These are phyloP conservation scores for Suillus variegatus DNA, from an alignment of 768 basidiomycete species.

Conservation along the genomic window DNA sequence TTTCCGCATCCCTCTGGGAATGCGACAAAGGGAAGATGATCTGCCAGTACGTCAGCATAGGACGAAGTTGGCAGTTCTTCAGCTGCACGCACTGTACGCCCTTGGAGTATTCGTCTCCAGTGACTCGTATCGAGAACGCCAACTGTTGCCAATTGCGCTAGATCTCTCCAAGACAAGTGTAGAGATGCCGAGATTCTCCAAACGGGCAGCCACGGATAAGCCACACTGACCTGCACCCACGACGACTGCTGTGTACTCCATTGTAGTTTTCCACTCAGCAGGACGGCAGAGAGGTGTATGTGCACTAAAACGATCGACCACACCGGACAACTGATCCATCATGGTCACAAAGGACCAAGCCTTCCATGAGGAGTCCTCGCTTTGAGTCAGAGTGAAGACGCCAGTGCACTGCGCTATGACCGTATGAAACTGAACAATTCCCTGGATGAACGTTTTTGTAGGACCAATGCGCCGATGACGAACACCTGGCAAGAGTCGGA, in stretches of 20 bases:
- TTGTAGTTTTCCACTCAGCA: conserved; percentile 16
- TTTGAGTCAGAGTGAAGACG: conserved; percentile 6
- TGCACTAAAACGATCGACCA: conserved; percentile 3
- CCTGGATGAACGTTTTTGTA: conserved; percentile 3
- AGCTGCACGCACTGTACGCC: conserved; percentile 8
- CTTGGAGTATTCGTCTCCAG: conserved; percentile 28
- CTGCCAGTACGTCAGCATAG: neutral
- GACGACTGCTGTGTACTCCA: conserved; percentile 43
- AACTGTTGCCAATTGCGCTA: conserved; percentile 58
- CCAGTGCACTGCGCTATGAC: conserved; percentile 9
- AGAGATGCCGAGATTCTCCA: conserved; percentile 47
- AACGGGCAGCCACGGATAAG: conserved; percentile 21
- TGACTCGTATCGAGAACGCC: conserved; percentile 67
- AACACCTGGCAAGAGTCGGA: conserved; percentile 6
- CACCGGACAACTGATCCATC: conserved; percentile 3
- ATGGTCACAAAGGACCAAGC: conserved; percentile 9
- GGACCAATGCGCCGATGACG: neutral
- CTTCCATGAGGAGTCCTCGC: conserved; percentile 12
- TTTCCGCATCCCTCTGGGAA: conserved; percentile 7
- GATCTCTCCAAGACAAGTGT: conserved; percentile 66
- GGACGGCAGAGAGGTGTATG: neutral
- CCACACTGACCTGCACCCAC: conserved; percentile 39
- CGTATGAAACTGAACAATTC: conserved; percentile 10
- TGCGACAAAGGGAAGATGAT: conserved; percentile 11
- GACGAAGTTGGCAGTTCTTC: neutral